These are phyloP conservation scores for Dichotomopilus funicola DNA, from an alignment of 2,329 filamentous ascomycete genomes.

Conservation along the genomic window DNA sequence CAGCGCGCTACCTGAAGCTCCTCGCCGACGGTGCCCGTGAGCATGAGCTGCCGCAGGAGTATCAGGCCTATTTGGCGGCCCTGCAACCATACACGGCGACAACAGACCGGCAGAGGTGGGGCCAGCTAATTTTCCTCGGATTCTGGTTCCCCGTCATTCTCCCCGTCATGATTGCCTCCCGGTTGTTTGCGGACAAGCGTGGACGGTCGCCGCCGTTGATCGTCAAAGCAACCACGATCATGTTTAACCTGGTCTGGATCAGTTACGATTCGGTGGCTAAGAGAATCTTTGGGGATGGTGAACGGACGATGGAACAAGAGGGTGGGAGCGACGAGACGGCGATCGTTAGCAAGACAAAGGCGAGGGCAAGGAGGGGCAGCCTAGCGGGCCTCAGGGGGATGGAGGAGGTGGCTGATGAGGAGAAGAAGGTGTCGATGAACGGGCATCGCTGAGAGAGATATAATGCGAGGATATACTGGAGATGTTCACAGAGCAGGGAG, in stretches of 20 bases:
- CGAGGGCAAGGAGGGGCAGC: constrained; percentile 11
- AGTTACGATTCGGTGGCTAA: constrained; percentile 44
- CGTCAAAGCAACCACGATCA: constrained; percentile 39
- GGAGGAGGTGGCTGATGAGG: constrained; percentile 13
- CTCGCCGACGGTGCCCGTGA: constrained; percentile 73
- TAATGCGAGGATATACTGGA: too few species aligned
- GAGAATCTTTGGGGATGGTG: constrained; percentile 75
- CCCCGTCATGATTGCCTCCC: constrained; percentile 38
- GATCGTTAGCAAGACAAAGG: neutral
- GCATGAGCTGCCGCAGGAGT: constrained; percentile 71
- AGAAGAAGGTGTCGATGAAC: constrained; percentile 24
- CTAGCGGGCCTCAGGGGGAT: constrained; percentile 14
- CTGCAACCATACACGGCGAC: constrained; percentile 69
- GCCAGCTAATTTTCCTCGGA: constrained; percentile 53
- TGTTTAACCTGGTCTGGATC: constrained; percentile 47
- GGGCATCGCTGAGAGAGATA: constrained; percentile 12
- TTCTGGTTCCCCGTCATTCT: constrained; percentile 54
- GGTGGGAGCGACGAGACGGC: neutral
- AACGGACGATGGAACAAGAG: constrained; percentile 47
- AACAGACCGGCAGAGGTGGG: constrained; percentile 57
- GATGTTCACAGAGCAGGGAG: too few species aligned
- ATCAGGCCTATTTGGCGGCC: constrained; percentile 63
- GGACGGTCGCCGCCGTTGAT: constrained; percentile 67
- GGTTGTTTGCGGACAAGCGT: constrained; percentile 53
- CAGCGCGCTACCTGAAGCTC: constrained; percentile 73